Base-by-base conservation (phyloP, 2,329 filamentous ascomycete genomes). In the Fusarium bactridioides region DNA sequence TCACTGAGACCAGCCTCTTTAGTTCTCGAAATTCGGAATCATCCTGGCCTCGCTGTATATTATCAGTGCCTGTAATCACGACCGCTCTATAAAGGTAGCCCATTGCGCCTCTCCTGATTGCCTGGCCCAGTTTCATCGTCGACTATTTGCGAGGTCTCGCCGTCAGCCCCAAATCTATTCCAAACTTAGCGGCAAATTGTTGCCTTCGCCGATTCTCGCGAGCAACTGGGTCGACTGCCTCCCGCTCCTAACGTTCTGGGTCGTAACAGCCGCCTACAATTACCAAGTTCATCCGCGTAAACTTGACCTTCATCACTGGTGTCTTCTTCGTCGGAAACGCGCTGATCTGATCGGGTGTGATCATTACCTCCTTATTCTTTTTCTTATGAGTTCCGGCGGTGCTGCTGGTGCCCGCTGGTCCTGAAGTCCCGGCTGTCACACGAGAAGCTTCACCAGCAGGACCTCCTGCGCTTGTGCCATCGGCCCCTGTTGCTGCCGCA, bases 241-340 rank as follows among this genome's bases (percentile, higher is more conserved):
- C 53, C 48, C 51, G 66, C 57, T 74, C 71, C 78, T 82, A 85
- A 66, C 83, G 81, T 72, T 88, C 85, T 41, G 88, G 86, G 58
- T 90, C 86, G 76, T 90, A 91, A 77, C 89, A 91, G 29, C 95
- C 94, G 51, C 93, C 94, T 27, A 94, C 94, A 69, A 98, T 86
- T 18, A 98, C 92, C 73, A 98, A 82, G 80, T 99, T 99, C 94
- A 97, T 98, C 68, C 94, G 87, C 7, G 96, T 98, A 78, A 98
- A 98, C 78, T 92, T 90, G 60, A 97, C 95, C 83, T 95, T 96
- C 82, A 97, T 93, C 16, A 98, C 93, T 0, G 95, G 95, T 21
- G 93, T 95, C 84, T 97, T 97, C 88, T 99, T 99, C 8, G 96
- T 98, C 2, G 94, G 91, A 79, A 98, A 98, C 2, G 94, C 95